Conservation (phyloP, 129 eudicot genomes). For the Ambrosia artemisiifolia region DNA sequence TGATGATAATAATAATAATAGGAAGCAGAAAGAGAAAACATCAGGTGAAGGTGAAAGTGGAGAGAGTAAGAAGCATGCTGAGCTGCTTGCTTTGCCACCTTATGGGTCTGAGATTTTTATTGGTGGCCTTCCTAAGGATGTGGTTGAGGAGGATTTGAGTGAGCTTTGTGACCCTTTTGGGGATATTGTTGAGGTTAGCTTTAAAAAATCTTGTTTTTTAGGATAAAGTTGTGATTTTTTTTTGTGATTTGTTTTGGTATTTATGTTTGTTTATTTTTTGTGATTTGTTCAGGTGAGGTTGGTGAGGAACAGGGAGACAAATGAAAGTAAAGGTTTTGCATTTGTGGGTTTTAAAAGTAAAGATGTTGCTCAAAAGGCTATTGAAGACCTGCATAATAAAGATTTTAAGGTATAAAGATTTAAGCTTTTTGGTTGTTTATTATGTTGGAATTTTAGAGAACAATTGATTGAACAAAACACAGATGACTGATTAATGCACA, state of each 20-base stretch:
- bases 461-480: no score
- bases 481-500: no score
- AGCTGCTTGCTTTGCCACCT: constrained; percentile 86
- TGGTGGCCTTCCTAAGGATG: constrained; percentile 89
- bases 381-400: constrained; percentile 82
- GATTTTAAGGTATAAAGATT: constrained; percentile 63
- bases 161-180: constrained; percentile 90
- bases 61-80: constrained; percentile 44
- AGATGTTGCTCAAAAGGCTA: constrained; percentile 89
- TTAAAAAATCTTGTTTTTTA: neutral
- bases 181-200: constrained; percentile 76
- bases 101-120: constrained; percentile 95
- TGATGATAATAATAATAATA: constrained; percentile 20
- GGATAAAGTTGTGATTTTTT: neutral
- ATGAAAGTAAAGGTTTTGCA: constrained; percentile 92
- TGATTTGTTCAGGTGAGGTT: constrained; percentile 59
- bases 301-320: constrained; percentile 90
- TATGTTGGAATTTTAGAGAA: no score
- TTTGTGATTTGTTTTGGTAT: neutral
- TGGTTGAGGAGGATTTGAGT: constrained; percentile 78
- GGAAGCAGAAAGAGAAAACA: constrained; percentile 41
- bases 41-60: constrained; percentile 29
- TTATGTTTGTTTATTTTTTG: neutral
- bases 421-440: no score
- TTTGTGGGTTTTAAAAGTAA: constrained; percentile 86